Percentiles rank a stretch among this genome's conserved stretches.
Conservation (phyloP, 2,329 filamentous ascomycete genomes). For the Pseudocercospora pini-densiflorae region DNA sequence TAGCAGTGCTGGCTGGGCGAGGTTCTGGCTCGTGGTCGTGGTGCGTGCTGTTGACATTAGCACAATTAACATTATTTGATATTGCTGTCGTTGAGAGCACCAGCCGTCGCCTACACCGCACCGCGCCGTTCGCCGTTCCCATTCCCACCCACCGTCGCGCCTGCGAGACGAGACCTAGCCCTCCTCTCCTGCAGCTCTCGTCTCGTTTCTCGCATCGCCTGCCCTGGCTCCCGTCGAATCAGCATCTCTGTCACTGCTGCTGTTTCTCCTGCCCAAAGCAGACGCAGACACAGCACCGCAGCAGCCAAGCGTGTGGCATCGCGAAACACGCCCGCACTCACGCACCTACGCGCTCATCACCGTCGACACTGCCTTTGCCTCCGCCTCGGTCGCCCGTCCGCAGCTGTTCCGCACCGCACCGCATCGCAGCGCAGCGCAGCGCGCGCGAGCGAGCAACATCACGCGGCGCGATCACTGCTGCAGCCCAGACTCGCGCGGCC, state of each 20-base stretch:
- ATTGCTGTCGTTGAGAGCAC: background rate
- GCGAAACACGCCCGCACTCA: background rate
- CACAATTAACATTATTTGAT: background rate
- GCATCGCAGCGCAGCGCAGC: constrained; percentile 13
- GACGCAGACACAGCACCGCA: background rate
- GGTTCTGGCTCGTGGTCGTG: background rate
- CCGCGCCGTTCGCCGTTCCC: background rate
- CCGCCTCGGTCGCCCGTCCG: background rate
- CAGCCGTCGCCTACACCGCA: too few relatives aligned
- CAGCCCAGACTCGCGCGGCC: constrained; percentile 1
- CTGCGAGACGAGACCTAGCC: background rate
- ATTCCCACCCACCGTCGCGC: background rate
- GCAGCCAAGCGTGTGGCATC: background rate
- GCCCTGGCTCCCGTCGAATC: background rate
- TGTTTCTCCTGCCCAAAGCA: background rate
- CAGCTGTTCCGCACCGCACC: constrained; percentile 11
- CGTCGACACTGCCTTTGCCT: background rate
- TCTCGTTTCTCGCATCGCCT: background rate
- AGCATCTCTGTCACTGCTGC: background rate
- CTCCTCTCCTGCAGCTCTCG: background rate
- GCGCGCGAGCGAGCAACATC: constrained; percentile 3
- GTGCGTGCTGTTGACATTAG: background rate
- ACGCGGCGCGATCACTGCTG: constrained; percentile 1
- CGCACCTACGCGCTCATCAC: background rate
- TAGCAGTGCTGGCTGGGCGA: background rate